Conservation (phyloP, 2,329 filamentous ascomycete genomes). For the Lachnellula occidentalis region DNA sequence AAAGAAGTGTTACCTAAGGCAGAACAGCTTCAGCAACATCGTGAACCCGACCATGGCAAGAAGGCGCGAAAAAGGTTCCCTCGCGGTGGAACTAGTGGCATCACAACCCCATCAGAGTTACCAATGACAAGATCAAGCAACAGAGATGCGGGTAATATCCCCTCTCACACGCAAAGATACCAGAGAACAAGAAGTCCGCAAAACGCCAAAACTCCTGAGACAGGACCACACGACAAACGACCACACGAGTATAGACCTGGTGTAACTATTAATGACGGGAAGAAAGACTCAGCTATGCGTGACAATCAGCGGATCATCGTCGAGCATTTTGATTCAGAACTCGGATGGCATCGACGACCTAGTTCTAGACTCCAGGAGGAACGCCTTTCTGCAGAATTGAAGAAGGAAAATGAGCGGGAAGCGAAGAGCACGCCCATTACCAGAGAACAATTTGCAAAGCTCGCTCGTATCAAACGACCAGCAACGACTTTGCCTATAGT, state of each 20-base stretch:
- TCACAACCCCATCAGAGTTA: neutral
- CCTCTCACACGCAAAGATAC: neutral
- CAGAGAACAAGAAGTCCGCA: neutral
- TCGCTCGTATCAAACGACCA: constrained; percentile 22
- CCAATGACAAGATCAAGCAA: neutral
- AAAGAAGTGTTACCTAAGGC: neutral
- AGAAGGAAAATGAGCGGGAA: neutral
- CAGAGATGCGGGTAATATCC: neutral
- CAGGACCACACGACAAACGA: neutral
- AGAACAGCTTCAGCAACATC: neutral
- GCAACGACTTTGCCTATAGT: constrained; percentile 19
- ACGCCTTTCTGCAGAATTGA: neutral
- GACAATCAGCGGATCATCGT: constrained; percentile 1
- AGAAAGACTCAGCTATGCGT: neutral
- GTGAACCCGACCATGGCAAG: neutral
- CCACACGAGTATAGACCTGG: neutral
- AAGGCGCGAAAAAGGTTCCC: neutral
- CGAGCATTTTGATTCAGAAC: constrained; percentile 14
- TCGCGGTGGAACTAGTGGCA: neutral
- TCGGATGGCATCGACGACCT: constrained; percentile 13
- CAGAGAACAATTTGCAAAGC: constrained; percentile 20
- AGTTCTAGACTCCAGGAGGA: neutral
- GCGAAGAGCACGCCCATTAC: constrained; percentile 7
- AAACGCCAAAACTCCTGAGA: neutral
- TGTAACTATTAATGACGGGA: neutral